Evolutionary conservation across 306 rosid species (phyloP).

Genomic region (Delonix regia): DNA sequence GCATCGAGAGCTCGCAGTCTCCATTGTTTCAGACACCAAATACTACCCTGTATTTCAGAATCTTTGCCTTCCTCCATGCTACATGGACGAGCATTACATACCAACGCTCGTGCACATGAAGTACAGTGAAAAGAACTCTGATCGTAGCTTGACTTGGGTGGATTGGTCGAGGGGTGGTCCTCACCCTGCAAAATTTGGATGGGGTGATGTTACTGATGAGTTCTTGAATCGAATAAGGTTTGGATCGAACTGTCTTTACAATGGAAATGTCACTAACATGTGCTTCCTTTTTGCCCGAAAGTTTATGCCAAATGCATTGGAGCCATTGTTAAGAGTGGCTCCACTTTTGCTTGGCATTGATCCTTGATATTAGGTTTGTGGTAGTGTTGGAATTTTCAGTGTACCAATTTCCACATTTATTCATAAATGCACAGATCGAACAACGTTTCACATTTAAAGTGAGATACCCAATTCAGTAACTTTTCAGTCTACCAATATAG

Average conservation of each 20-base stretch:
- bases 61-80: constrained; percentile 52
- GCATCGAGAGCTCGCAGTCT: constrained; percentile 52
- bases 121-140: constrained; percentile 38
- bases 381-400: neutral
- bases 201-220: constrained; percentile 46
- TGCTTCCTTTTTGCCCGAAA: constrained; percentile 73
- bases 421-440: too few species aligned
- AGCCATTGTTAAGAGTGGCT: constrained; percentile 52
- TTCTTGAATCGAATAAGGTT: constrained; percentile 52
- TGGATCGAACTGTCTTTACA: constrained; percentile 46
- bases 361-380: constrained; percentile 2
- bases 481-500: too few species aligned
- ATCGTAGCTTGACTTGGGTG: constrained; percentile 57
- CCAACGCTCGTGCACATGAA: constrained; percentile 54
- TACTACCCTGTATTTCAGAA: constrained; percentile 46
- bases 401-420: too few species aligned
- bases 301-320: constrained; percentile 54
- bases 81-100: constrained; percentile 64
- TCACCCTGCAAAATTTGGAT: constrained; percentile 50
- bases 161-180: constrained; percentile 70
- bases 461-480: too few species aligned
- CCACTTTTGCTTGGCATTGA: constrained; percentile 51
- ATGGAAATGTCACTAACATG: constrained; percentile 46
- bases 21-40: constrained; percentile 51
- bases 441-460: too few species aligned